Evolutionary conservation across 2,329 filamentous ascomycete genomes (phyloP), one percentile per base, ranked within the genome.

Genomic region (Diaporthe eres): DNA sequence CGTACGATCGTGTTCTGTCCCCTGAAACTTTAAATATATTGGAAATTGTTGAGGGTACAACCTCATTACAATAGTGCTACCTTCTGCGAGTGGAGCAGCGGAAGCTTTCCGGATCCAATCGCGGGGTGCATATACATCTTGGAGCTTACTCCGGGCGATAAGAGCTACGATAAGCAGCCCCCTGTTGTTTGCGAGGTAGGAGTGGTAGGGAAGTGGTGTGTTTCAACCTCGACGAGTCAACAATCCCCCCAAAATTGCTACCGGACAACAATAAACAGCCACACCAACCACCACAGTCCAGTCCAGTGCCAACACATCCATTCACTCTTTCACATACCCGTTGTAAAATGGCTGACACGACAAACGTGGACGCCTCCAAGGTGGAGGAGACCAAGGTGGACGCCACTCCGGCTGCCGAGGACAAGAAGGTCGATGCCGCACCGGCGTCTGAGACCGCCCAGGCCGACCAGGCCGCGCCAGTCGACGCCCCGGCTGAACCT

Each of bases 291-390:
- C 65, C 15, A 13, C 34, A 55, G 49, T 39, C 65, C 31, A 39
- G 65, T 28, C 49, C 22, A 53, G 47, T 13, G 65, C 31, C 57
- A 55, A 3, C 37, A 51, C 47, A 47, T 55, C 58, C 71, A 65
- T 73, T 55, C 71, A 65, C 44, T 65, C 58, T 22, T 73, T 65
- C 58, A 73, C 9, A 25, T 51, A 65, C 47, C 58, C 71, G 58
- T 65, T 63, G 58, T 37, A 61, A 57, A 44, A 75, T 75, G 74
- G 74, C 74, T 49, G 74, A 75, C 58, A 25, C 74, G 31, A 55
- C 58, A 17, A 63, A 63, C 57, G 70, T 53, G 47, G 74, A 37
- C 19, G 49, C 51, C 55, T 44, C 67, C 67, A 72, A 53, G 61
- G 39, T 44, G 61, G 60, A 65, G 25, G 67, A 72, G 19, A 15